Percentiles rank a stretch among this genome's conserved stretches.
These are phyloP conservation scores for Beauveria scarabaeidicola DNA, from an alignment of 2,329 filamentous ascomycete genomes.

Conservation along the genomic window DNA sequence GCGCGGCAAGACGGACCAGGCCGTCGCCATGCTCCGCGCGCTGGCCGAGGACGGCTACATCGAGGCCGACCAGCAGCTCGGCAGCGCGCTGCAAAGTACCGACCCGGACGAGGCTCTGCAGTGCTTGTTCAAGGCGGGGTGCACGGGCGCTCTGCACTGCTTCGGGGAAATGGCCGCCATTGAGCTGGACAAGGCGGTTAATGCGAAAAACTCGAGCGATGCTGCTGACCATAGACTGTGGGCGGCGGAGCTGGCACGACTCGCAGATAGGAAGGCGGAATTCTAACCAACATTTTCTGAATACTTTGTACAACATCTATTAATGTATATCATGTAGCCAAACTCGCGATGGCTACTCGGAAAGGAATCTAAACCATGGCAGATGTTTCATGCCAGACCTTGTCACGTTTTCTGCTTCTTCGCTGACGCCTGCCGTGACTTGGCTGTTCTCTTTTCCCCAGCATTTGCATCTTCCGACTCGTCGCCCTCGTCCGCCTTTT, in stretches of 20 bases:
- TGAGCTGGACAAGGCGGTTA: conserved; percentile 18
- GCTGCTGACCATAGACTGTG: conserved; percentile 19
- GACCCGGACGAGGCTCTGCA: conserved; percentile 18
- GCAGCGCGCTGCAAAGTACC: conserved; percentile 16
- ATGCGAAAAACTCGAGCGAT: conserved; percentile 11
- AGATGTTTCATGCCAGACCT: background rate
- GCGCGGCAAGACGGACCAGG: conserved; percentile 17
- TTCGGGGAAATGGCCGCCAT: conserved; percentile 23
- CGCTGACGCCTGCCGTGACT: conserved; percentile 1
- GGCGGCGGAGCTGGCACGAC: conserved; percentile 27
- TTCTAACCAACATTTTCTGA: conserved; percentile 17
- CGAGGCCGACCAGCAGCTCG: conserved; percentile 22
- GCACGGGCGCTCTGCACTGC: conserved; percentile 18
- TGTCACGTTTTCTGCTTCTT: conserved; percentile 21
- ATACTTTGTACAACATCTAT: conserved; percentile 6
- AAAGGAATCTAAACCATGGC: background rate
- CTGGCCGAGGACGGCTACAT: conserved; percentile 16
- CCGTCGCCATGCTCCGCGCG: conserved; percentile 16
- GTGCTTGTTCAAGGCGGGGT: conserved; percentile 20
- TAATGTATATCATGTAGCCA: conserved; percentile 15
- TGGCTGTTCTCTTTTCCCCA: conserved; percentile 19
- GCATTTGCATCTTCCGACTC: conserved; percentile 14
- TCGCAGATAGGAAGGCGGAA: conserved; percentile 19
- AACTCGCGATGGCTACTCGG: background rate
- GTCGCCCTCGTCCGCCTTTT: conserved; percentile 23